Conservation (phyloP, 73 alveolate species). For the Halteria grandinella region DNA sequence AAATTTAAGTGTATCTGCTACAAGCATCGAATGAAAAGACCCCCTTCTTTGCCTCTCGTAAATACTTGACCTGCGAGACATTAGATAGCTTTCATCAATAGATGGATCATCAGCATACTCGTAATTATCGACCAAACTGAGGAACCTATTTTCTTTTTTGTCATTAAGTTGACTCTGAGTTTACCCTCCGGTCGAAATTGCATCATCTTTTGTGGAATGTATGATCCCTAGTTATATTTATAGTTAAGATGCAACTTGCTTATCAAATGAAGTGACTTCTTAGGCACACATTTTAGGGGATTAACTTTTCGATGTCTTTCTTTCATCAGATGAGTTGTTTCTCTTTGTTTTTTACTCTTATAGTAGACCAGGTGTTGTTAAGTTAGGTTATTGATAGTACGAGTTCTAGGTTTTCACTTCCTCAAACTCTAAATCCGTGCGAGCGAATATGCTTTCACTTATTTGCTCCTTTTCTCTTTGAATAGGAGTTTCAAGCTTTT, state of each 20-base stretch:
- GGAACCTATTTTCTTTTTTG: conserved; percentile 13
- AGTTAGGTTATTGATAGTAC: background rate
- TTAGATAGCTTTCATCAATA: background rate
- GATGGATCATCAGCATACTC: background rate
- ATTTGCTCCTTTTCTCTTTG: background rate
- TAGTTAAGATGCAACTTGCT: background rate
- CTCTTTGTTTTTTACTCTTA: background rate
- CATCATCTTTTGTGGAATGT: background rate
- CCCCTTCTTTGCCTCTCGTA: conserved; percentile 30
- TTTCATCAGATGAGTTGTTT: too few species aligned
- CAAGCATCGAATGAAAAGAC: conserved; percentile 34
- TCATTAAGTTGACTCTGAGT: background rate
- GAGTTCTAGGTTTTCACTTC: background rate
- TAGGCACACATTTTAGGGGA: too few species aligned
- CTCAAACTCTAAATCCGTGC: background rate
- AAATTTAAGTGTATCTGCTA: conserved; percentile 36
- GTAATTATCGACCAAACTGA: background rate
- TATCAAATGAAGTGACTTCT: too few species aligned
- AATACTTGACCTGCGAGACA: conserved; percentile 34
- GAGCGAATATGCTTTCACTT: too few species aligned
- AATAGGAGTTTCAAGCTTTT: background rate
- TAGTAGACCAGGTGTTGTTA: background rate
- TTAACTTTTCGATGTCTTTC: too few species aligned
- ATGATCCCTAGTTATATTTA: background rate
- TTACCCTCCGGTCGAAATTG: background rate